Percentiles rank a stretch among this genome's conserved stretches.
Evolutionary conservation across 1,284 basidiomycete species (phyloP).

Genomic region (Schizopora paradoxa): DNA sequence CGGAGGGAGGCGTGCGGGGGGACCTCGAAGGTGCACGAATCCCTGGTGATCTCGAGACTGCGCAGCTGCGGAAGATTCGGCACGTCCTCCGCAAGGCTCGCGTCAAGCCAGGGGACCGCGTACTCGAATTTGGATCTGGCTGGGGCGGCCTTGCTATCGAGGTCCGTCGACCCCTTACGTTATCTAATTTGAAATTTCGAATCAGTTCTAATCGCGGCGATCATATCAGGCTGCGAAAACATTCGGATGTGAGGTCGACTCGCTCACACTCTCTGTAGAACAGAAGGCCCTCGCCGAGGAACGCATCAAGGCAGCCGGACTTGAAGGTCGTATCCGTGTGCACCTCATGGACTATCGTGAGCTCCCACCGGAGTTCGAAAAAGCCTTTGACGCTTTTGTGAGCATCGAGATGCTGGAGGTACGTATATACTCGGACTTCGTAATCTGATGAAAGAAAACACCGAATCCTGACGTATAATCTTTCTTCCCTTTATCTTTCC

Average conservation of each 20-base stretch:
- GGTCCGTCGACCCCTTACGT: conserved; percentile 39
- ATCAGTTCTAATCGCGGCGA: not conserved
- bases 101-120: conserved; percentile 70
- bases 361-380: conserved; percentile 69
- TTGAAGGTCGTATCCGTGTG: conserved; percentile 69
- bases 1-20: conserved; percentile 67
- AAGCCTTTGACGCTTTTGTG: conserved; percentile 82
- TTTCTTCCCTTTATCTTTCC: conserved; percentile 16
- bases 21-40: conserved; percentile 48
- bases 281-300: conserved; percentile 85
- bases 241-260: conserved; percentile 81
- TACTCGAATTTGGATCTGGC: conserved; percentile 89
- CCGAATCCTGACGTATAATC: conserved; percentile 10
- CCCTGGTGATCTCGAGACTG: conserved; percentile 69
- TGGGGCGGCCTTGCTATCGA: conserved; percentile 91
- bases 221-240: conserved; percentile 51
- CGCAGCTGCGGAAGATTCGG: conserved; percentile 76
- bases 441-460: conserved; percentile 3
- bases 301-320: conserved; percentile 66
- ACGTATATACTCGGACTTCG: conserved; percentile 29
- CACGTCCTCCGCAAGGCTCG: conserved; percentile 74
- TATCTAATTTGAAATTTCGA: conserved; percentile 5
- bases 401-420: conserved; percentile 92
- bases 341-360: conserved; percentile 86
- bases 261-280: conserved; percentile 79